Conservation (phyloP, 305 asterid species). For the Plantago coronopus region DNA sequence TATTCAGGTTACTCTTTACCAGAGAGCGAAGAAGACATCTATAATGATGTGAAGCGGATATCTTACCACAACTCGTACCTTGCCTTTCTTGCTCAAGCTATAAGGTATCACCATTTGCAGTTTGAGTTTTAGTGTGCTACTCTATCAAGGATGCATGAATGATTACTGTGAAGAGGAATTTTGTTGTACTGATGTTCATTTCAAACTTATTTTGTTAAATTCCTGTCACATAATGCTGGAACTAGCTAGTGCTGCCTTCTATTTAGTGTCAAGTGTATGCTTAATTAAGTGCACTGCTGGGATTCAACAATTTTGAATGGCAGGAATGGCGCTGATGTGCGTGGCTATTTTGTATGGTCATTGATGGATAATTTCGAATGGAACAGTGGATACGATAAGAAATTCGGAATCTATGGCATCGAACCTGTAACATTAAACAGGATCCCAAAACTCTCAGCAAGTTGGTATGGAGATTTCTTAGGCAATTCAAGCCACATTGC, state of each 20-base stretch:
- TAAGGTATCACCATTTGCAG: slow-evolving; percentile 38
- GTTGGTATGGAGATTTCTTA: slow-evolving; percentile 54
- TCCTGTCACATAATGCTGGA: neutral
- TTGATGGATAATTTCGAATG: slow-evolving; percentile 76
- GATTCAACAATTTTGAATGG: neutral
- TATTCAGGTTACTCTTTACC: slow-evolving; percentile 62
- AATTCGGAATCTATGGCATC: slow-evolving; percentile 48
- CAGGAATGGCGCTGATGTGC: slow-evolving; percentile 67
- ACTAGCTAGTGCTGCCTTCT: neutral
- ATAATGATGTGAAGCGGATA: slow-evolving; percentile 52
- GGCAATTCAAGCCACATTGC: slow-evolving; percentile 24
- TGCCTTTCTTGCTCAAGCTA: slow-evolving; percentile 56
- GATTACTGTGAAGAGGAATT: neutral
- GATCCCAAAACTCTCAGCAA: slow-evolving; percentile 54
- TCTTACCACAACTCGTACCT: slow-evolving; percentile 57
- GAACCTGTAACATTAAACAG: slow-evolving; percentile 39
- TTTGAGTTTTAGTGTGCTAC: neutral
- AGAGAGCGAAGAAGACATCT: slow-evolving; percentile 25
- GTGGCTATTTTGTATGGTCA: slow-evolving; percentile 71
- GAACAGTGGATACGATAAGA: slow-evolving; percentile 38
- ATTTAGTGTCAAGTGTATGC: too few relatives aligned
- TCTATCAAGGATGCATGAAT: neutral
- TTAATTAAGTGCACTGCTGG: neutral
- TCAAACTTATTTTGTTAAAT: neutral
- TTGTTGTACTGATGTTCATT: neutral